A percentile compares a stretch with the other conserved stretches of the same genome.
Conservation (phyloP, 306 rosid species). For the Pachyrhizus erosus region DNA sequence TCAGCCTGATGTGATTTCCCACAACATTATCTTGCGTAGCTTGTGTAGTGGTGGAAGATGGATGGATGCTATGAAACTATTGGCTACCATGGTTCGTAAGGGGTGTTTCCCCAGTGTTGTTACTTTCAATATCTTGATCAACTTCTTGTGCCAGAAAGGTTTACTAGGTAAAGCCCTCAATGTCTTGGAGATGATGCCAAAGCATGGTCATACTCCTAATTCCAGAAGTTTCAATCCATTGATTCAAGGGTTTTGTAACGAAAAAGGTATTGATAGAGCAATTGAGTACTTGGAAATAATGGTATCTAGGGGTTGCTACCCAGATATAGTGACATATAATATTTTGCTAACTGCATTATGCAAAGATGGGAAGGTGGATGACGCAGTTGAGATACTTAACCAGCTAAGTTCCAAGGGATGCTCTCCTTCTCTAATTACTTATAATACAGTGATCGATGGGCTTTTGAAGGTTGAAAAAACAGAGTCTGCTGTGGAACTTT, state of each 20-base stretch:
- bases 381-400: slow-evolving; percentile 73
- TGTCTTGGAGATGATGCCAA: slow-evolving; percentile 80
- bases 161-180: slow-evolving; percentile 77
- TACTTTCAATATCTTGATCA: slow-evolving; percentile 87
- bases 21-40: slow-evolving; percentile 73
- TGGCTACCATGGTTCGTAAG: slow-evolving; percentile 69
- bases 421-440: slow-evolving; percentile 72
- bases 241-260: slow-evolving; percentile 78
- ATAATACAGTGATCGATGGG: slow-evolving; percentile 81
- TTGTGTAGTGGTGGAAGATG: slow-evolving; percentile 83
- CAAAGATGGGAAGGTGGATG: slow-evolving; percentile 83
- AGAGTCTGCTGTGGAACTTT: slow-evolving; percentile 63
- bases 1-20: slow-evolving; percentile 79
- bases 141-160: slow-evolving; percentile 75
- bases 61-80: slow-evolving; percentile 79
- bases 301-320: slow-evolving; percentile 81
- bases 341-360: slow-evolving; percentile 80
- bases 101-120: slow-evolving; percentile 81
- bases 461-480: slow-evolving; percentile 77
- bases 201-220: slow-evolving; percentile 74
- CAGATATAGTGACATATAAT: slow-evolving; percentile 83
- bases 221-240: slow-evolving; percentile 79
- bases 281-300: slow-evolving; percentile 75
- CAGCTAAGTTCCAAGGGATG: slow-evolving; percentile 76
- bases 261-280: slow-evolving; percentile 72